Base-by-base conservation (phyloP, 306 rosid species). In the Quercus gilva region DNA sequence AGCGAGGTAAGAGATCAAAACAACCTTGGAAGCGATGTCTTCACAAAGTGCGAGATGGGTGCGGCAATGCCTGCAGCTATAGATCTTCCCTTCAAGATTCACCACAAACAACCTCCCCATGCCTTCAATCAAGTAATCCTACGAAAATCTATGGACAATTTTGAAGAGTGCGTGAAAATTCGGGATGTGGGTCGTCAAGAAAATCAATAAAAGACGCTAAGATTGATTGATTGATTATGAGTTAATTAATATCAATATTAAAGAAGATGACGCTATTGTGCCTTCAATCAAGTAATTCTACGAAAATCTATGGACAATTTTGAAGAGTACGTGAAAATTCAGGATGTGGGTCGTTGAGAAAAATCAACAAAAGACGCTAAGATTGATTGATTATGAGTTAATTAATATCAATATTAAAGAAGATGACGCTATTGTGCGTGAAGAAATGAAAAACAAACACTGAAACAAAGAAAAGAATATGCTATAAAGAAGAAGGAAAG, bases 81-180 rank as follows among this genome's bases (percentile, higher is more conserved):
- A 92, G 90, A 92, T 84, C 91, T 31, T 87, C 80, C 97, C 97
- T 56, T 92, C 97, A 33, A 90, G 84, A 80, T 81, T 87, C 85
- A 87, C 85, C 87, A 89, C 86, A 85, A 89, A 92, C 84, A 92
- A 82, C 76, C 95, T 90, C 37, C 97, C 97, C 97, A 92, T 92
- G 71, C 63, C 75, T 81, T 78, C 56, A 68, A 69, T 28, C 76
- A 53, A 45, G 77, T 76, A 35, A 69, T 23, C 15, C 12, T 6
- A 28, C 18, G 52, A 64, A 84, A 72, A 51, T 26, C 74, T 76
- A 77, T 18, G 51, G 69, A 73, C 41, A 12, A 72, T 60, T 60
- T 68, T 59, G 49, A 65, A 78, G 75, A 58, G 71, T n/a, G 68
- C 35, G 21, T 18, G 35, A 67, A 64, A 71, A 78, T 76, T 60